Evolutionary conservation across 768 basidiomycete genomes (phyloP).

Genomic region (Lentinula lateritia): DNA sequence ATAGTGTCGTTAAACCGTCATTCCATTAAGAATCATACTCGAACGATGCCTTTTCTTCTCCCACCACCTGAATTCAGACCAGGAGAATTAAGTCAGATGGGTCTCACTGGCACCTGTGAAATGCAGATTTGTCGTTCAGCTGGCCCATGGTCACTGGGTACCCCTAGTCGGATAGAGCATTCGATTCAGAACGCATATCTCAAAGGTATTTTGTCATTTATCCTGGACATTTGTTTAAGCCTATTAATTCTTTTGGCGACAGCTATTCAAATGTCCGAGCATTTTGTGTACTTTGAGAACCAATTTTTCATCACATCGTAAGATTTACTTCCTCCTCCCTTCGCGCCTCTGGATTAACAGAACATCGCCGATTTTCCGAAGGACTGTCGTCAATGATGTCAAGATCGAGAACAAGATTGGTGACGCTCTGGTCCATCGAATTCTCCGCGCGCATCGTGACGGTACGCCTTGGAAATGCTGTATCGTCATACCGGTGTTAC

Average conservation of each 20-base stretch:
- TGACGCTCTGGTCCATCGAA: slow-evolving; percentile 87
- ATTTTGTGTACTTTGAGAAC: slow-evolving; percentile 98
- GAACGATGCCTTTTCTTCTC: slow-evolving; percentile 86
- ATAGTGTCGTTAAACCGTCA: not conserved
- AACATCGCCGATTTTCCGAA: slow-evolving; percentile 18
- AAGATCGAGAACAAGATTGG: slow-evolving; percentile 91
- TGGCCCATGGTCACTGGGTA: slow-evolving; percentile 96
- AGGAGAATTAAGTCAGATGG: slow-evolving; percentile 69
- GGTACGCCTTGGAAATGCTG: slow-evolving; percentile 86
- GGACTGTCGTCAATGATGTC: slow-evolving; percentile 80
- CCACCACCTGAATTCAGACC: slow-evolving; percentile 91
- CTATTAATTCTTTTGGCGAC: not conserved
- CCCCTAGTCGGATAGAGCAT: slow-evolving; percentile 74
- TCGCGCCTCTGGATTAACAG: not conserved
- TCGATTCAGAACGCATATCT: slow-evolving; percentile 95
- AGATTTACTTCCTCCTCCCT: slow-evolving; percentile 17
- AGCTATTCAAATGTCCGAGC: slow-evolving; percentile 92
- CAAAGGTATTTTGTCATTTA: slow-evolving; percentile 50
- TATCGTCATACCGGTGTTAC: slow-evolving; percentile 85
- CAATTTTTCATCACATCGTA: slow-evolving; percentile 91
- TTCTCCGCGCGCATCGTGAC: slow-evolving; percentile 81
- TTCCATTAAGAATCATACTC: slow-evolving; percentile 73
- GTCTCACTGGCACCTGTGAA: slow-evolving; percentile 93
- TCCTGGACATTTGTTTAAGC: not conserved
- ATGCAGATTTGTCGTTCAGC: slow-evolving; percentile 94